Evolutionary conservation across 331 rosid genomes (phyloP), one percentile per base, ranked within the genome.

Genomic region (Cydonia oblonga): DNA sequence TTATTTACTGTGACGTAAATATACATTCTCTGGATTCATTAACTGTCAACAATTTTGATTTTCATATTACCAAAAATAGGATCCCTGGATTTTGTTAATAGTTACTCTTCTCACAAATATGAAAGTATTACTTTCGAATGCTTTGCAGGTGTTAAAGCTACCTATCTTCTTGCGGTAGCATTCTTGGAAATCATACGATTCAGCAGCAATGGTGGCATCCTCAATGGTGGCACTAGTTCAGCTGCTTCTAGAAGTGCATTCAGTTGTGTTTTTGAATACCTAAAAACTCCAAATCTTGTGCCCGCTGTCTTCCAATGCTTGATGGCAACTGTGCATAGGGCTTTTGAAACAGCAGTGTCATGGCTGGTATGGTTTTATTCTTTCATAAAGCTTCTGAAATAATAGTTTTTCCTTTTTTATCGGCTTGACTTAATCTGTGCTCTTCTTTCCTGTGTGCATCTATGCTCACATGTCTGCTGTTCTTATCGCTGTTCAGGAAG

Each of bases 111-210:
- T 28, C 51, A 35, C 30, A 59, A 42, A 30, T 7, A 30, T 68
- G 14, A 33, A 75, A 42, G 29, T 35, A 30, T 51, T 58, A 64
- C 51, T 30, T 65, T 49, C 23, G 40, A 53, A 64, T 74, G 53
- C 46, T 75, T 78, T 86, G 77, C 76, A 93, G 98, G 97, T 18
- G 98, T 93, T 74, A 93, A 93, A 81, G 96, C 98, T 72, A 93
- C 98, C 14, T 93, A 93, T 85, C 98, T 93, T 82, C 98, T 93
- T 72, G 98, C 98, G 0, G 98, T 93, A 74, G 93, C 97, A 77
- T 91, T 91, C 79, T 85, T 91, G 65, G 98, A 93, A 89, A 93
- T 89, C 62, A 93, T 91, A 62, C 97, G 98, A 78, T 93, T 93
- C 81, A 85, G 91, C 84, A 91, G 98, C 82, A 93, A 93, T 76